phyloP scores from a whole-genome alignment of 805 yeast genomes.

The Komagataella mondaviorum region DNA sequence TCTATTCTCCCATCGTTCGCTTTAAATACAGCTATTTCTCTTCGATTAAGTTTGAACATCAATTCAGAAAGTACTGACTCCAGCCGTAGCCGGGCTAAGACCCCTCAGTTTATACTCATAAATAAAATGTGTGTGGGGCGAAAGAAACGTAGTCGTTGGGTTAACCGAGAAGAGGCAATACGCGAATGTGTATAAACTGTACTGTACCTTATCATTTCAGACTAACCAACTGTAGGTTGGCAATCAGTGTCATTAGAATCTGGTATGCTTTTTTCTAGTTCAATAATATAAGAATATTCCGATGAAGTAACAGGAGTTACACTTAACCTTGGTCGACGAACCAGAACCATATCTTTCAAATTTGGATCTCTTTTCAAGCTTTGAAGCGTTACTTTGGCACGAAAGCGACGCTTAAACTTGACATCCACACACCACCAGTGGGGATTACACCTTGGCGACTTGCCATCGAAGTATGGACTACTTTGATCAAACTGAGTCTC shows the following conservation, averaged over 20 bases:
- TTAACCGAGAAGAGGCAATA: not conserved
- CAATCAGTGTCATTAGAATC: slow-evolving; percentile 20
- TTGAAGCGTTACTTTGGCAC: slow-evolving; percentile 24
- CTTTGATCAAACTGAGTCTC: slow-evolving; percentile 24
- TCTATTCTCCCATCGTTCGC: not conserved
- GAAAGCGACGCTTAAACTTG: slow-evolving; percentile 24
- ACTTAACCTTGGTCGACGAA: slow-evolving; percentile 36
- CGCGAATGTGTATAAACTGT: not conserved
- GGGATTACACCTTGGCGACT: slow-evolving; percentile 25
- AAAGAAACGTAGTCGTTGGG: not conserved
- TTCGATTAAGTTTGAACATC: not conserved
- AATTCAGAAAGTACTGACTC: not conserved
- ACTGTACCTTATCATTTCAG: slow-evolving; percentile 1
- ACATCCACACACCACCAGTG: slow-evolving; percentile 49
- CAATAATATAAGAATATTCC: slow-evolving; percentile 25
- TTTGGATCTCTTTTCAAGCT: slow-evolving; percentile 21
- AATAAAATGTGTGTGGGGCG: not conserved
- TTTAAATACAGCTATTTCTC: too few species aligned
- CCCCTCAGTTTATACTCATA: not conserved
- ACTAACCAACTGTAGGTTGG: not conserved
- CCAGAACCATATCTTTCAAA: slow-evolving; percentile 26
- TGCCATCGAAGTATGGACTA: slow-evolving; percentile 34
- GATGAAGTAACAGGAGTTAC: slow-evolving; percentile 32
- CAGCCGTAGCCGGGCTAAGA: not conserved
- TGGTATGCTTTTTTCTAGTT: slow-evolving; percentile 17